A percentile compares a stretch with the other conserved stretches of the same genome.
Conservation (phyloP, 2,329 filamentous ascomycete species). For the Bipolaris victoriae region DNA sequence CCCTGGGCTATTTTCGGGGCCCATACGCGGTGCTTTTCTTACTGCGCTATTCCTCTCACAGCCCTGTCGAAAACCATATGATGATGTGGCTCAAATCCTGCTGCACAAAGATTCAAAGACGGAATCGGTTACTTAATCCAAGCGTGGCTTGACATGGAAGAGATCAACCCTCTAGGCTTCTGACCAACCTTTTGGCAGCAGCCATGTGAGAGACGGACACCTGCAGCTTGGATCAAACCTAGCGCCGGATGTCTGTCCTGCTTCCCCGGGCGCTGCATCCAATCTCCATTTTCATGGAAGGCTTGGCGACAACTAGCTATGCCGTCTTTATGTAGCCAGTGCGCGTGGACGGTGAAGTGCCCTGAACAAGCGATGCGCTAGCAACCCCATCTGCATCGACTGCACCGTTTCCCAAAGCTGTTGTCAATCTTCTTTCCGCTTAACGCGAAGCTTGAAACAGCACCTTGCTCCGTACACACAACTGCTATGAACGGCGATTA, state of each 20-base stretch:
- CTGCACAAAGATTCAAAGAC: neutral
- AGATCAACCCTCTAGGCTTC: neutral
- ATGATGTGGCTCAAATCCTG: neutral
- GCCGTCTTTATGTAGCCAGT: neutral
- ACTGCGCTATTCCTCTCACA: slow-evolving; percentile 1
- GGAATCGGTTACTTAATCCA: neutral
- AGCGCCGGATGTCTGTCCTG: neutral
- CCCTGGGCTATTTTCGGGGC: neutral
- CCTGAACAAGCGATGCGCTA: slow-evolving; percentile 1
- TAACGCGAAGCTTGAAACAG: neutral
- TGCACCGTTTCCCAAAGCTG: neutral
- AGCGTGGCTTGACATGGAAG: neutral
- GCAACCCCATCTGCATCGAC: neutral
- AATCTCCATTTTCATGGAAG: neutral
- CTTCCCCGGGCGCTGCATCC: neutral
- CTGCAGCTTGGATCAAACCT: neutral
- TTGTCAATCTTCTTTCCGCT: neutral
- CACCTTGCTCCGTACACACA: neutral
- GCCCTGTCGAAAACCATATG: neutral
- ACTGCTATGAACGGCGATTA: neutral
- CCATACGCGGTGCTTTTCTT: slow-evolving; percentile 5
- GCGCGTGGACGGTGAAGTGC: neutral
- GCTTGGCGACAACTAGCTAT: neutral
- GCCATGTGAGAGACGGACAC: neutral
- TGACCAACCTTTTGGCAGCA: neutral